Evolutionary conservation across 345 rosid species (phyloP), one percentile per base, ranked within the genome.

Genomic region (Aurinia saxatilis): DNA sequence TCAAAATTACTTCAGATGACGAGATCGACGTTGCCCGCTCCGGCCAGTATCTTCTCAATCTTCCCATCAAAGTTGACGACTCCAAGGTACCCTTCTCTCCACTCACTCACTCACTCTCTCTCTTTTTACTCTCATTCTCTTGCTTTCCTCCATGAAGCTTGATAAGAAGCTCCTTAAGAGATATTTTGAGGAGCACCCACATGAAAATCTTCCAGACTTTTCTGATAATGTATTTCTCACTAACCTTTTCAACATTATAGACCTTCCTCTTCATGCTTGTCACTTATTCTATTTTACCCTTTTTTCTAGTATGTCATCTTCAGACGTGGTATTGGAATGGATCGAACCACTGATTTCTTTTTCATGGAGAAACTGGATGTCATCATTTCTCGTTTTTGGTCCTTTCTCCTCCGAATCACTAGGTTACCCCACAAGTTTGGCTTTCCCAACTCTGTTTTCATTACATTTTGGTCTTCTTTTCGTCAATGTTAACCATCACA

Each of bases 291-390:
- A 35, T 23, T 50, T 18, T 52, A 8, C 12, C 31, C 14, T 0
- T 38, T 63, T 66, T 14, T 10, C 56, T 61, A 92, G 98, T 92
- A 83, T 52, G 78, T 92, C 57, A 86, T 92, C 73, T 92, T 92
- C 79, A 81, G 98, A 57, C 89, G 96, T 31, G 98, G 98, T 44
- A 82, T 91, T 51, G 98, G 96, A 61, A 46, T 88, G 59, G 98
- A 91, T 79, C 73, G 51, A 65, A 91, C 90, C 60, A 79, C 86
- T 3, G 89, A 80, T 73, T 88, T 71, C 73, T 91, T 91, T 78
- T 67, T 86, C 81, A 74, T 81, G 92, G 92, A 83, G 78, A 88
- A 86, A 70, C 75, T 91, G 63, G 90, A 91, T 77, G 79, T 87
- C 74, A 74, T 92, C 47, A 85, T 92, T 64, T 66, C 82, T 64